Conservation (phyloP, 2,329 filamentous ascomycete genomes). For the Botrytis sinoallii region DNA sequence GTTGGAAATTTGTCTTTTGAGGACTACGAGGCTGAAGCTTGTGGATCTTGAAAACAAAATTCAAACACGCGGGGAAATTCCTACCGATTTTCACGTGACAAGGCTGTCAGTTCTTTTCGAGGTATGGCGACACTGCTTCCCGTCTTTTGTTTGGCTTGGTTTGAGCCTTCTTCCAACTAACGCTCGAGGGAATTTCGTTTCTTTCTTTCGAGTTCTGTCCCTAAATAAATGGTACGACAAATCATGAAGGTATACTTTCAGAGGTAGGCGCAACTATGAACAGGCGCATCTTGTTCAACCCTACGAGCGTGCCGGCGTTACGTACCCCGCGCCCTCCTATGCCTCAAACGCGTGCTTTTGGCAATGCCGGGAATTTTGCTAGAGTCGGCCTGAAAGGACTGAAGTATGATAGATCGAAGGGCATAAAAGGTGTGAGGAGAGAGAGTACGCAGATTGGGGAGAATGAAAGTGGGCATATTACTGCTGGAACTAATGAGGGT, state of each 20-base stretch:
- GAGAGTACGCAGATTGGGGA: slow-evolving; percentile 51
- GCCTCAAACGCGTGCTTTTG: slow-evolving; percentile 28
- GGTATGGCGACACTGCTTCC: slow-evolving; percentile 24
- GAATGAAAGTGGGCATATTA: slow-evolving; percentile 77
- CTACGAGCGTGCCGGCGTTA: slow-evolving; percentile 38
- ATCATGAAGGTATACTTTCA: slow-evolving; percentile 12
- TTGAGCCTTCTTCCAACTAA: background rate
- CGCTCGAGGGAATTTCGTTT: background rate
- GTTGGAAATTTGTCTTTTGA: slow-evolving; percentile 17
- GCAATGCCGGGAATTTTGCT: slow-evolving; percentile 25
- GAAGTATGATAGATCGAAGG: slow-evolving; percentile 17
- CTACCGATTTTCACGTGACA: slow-evolving; percentile 12
- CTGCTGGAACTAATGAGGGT: slow-evolving; percentile 70
- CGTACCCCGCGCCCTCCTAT: slow-evolving; percentile 28
- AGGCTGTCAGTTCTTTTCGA: slow-evolving; percentile 19
- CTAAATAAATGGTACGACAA: background rate
- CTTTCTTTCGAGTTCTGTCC: background rate
- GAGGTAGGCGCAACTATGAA: slow-evolving; percentile 27
- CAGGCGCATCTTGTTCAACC: slow-evolving; percentile 37
- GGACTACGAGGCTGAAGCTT: slow-evolving; percentile 18
- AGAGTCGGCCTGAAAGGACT: slow-evolving; percentile 20
- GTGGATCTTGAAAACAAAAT: slow-evolving; percentile 15
- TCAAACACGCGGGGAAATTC: slow-evolving; percentile 14
- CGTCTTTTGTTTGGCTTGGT: background rate
- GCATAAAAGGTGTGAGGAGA: slow-evolving; percentile 37